Evolutionary conservation across 805 yeast species (phyloP), one percentile per base, ranked within the genome.

Genomic region (Yamadazyma olivae): DNA sequence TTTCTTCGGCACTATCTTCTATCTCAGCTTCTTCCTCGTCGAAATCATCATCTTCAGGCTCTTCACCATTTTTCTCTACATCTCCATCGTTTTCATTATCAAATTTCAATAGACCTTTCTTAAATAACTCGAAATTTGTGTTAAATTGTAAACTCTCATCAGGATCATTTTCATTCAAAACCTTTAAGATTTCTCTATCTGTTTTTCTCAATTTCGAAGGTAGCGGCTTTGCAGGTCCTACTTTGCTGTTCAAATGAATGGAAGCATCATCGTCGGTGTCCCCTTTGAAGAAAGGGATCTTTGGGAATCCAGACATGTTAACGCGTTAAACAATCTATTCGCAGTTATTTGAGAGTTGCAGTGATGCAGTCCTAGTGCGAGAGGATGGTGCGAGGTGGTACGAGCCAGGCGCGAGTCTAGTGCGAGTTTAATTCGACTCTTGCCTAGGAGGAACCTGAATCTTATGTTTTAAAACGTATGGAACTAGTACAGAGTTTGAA

Each of bases 221-320:
- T 15, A 66, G 45, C 1, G 73, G 72, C 10, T 48, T 46, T 1
- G 71, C 56, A 2, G 66, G 68, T 1, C 71, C 71, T 3, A 67
- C 61, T 6, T 48, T 51, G 23, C 57, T 51, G 39, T 61, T 52
- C 18, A 64, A 46, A 45, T 67, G 73, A 24, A 67, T 60, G 16
- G 73, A 66, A 1, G 61, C 63, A 27, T 65, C 70, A 24, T 67
- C 71, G 36, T 64, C 71, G 2, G 69, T 61, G 32, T 62, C 70
- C 1, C 70, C 71, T 22, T 55, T 50, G 3, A 64, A 48, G 4
- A 43, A 42, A 3, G 71, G 73, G n/a, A 66, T 50, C 24, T 48
- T 46, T 4, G 70, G 68, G 35, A 66, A 67, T 15, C 49, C 43
- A 4, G 48, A 44, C 56, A 49, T 51, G 18, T 17, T n/a, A 21